phyloP scores from a whole-genome alignment of 345 rosid genomes.

The Stellera chamaejasme region DNA sequence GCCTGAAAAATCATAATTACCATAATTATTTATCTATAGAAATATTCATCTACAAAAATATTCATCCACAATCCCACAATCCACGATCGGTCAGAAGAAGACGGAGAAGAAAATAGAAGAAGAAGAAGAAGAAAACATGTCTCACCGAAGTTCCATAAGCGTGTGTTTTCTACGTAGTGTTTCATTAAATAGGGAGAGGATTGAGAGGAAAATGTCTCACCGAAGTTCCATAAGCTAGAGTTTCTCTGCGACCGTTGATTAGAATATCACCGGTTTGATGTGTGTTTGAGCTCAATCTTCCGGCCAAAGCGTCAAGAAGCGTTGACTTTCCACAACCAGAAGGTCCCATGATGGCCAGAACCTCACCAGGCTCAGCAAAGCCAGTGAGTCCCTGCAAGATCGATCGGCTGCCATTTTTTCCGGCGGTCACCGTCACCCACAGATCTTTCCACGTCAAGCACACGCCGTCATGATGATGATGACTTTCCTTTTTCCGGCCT shows the following conservation, averaged over 20 bases:
- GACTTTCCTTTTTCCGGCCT: not conserved
- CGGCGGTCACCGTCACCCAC: constrained; percentile 23
- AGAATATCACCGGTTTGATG: constrained; percentile 33
- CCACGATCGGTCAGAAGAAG: too few relatives aligned
- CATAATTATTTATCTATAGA: too few relatives aligned
- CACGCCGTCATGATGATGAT: constrained; percentile 7
- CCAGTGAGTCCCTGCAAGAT: constrained; percentile 32
- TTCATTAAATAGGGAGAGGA: too few relatives aligned
- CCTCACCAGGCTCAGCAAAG: constrained; percentile 29
- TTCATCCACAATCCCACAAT: too few relatives aligned
- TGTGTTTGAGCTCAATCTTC: constrained; percentile 28
- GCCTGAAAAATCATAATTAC: constrained; percentile 18
- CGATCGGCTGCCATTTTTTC: constrained; percentile 14
- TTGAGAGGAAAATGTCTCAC: constrained; percentile 11
- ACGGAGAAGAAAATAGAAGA: too few relatives aligned
- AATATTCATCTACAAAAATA: too few relatives aligned
- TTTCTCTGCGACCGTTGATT: constrained; percentile 36
- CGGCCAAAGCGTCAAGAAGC: constrained; percentile 41
- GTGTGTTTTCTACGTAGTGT: too few relatives aligned
- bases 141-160: too few relatives aligned
- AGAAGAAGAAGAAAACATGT: too few relatives aligned
- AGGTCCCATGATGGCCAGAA: constrained; percentile 50
- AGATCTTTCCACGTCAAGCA: constrained; percentile 40
- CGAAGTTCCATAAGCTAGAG: constrained; percentile 45
- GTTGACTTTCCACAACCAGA: constrained; percentile 50